Conservation (phyloP, 805 yeast species). For the Metschnikowia picachoensis region DNA sequence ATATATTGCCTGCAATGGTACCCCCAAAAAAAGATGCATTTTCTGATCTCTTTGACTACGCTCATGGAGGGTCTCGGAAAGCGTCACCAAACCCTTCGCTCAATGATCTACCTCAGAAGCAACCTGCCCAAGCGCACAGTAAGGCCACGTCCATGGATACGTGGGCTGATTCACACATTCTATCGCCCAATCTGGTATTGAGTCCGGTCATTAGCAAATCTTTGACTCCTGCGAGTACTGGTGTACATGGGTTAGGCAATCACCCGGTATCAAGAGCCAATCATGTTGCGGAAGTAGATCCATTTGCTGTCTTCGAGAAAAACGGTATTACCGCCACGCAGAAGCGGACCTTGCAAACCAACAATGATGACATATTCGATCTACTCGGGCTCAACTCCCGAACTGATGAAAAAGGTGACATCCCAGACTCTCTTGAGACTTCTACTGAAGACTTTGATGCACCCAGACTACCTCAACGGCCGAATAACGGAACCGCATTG, state of each 20-base stretch:
- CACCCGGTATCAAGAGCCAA: not conserved
- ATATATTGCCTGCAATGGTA: constrained; percentile 15
- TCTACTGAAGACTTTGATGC: not conserved
- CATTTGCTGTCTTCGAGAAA: constrained; percentile 19
- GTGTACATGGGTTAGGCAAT: not conserved
- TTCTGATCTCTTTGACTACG: constrained; percentile 40
- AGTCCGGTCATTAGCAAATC: constrained; percentile 2
- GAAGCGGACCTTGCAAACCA: not conserved
- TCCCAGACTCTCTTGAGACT: not conserved
- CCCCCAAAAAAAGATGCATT: constrained; percentile 43
- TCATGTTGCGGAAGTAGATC: constrained; percentile 7
- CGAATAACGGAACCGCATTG: constrained; percentile 13
- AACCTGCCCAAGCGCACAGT: not conserved
- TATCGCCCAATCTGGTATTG: constrained; percentile 7
- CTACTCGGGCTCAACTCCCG: not conserved
- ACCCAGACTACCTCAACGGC: not conserved
- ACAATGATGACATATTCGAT: not conserved
- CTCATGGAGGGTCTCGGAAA: constrained; percentile 15
- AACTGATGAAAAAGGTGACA: not conserved
- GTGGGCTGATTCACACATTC: constrained; percentile 11
- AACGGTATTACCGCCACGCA: not conserved
- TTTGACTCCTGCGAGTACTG: not conserved
- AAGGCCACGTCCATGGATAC: not conserved
- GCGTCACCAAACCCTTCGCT: constrained; percentile 15
- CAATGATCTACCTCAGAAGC: constrained; percentile 13